Percentiles rank a stretch among this genome's conserved stretches.
Conservation (phyloP, 148 eudicot species). For the Persicaria maculosa region DNA sequence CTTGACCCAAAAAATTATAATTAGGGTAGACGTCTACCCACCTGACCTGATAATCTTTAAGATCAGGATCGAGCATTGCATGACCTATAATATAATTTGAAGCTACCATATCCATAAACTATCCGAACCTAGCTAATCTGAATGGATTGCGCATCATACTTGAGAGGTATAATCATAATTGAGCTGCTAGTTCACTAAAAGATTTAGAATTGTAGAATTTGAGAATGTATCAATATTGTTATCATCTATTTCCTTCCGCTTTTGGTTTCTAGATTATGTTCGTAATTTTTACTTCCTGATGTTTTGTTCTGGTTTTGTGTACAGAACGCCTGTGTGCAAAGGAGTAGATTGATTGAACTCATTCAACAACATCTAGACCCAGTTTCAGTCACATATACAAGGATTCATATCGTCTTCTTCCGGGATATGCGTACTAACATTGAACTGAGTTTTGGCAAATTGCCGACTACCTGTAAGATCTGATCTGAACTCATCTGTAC, state of each 20-base stretch:
- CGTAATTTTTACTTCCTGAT: not conserved
- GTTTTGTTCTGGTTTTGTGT: not conserved
- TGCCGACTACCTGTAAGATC: not conserved
- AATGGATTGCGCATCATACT: too few relatives aligned
- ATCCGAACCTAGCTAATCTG: too few relatives aligned
- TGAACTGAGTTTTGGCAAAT: not conserved
- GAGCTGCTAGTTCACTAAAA: too few relatives aligned
- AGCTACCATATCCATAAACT: too few relatives aligned
- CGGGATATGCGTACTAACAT: not conserved
- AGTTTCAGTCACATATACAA: not conserved
- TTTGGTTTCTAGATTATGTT: not conserved
- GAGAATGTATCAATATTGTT: not conserved
- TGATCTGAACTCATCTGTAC: constrained; percentile 1
- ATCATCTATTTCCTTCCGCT: not conserved
- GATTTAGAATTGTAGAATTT: too few relatives aligned
- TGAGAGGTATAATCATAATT: too few relatives aligned
- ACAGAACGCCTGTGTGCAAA: not conserved
- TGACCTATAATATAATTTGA: too few relatives aligned
- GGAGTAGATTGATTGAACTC: not conserved
- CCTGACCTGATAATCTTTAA: too few relatives aligned
- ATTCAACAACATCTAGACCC: not conserved
- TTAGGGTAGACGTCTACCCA: too few relatives aligned
- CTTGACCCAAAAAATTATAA: too few relatives aligned
- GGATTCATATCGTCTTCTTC: not conserved
- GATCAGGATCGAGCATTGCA: too few relatives aligned